A percentile compares a stretch with the other conserved stretches of the same genome.
phyloP scores from a whole-genome alignment of 129 eudicot genomes.

The Silybum marianum region DNA sequence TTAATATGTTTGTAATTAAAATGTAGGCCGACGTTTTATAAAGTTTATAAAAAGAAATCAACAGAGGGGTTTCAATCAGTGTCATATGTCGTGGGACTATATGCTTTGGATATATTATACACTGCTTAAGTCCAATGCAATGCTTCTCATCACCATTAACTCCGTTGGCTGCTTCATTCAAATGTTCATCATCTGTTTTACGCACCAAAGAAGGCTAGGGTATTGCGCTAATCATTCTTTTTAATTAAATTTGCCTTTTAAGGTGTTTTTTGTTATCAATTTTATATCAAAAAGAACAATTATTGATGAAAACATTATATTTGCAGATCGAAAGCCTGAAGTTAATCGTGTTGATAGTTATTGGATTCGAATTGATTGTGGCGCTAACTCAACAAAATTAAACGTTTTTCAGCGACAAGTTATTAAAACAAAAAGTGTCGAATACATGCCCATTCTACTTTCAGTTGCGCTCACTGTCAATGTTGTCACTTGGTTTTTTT shows the following conservation, averaged over 20 bases:
- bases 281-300: not conserved
- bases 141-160: slow-evolving; percentile 78
- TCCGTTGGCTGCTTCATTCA: slow-evolving; percentile 65
- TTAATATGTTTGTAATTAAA: no score
- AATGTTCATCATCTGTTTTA: slow-evolving; percentile 59
- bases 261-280: not conserved
- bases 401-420: slow-evolving; percentile 66
- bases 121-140: slow-evolving; percentile 46
- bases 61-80: slow-evolving; percentile 73
- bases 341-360: slow-evolving; percentile 41
- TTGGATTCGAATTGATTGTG: slow-evolving; percentile 61
- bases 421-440: slow-evolving; percentile 74
- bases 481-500: slow-evolving; percentile 85
- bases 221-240: slow-evolving; percentile 1
- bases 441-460: slow-evolving; percentile 74
- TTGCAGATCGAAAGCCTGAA: slow-evolving; percentile 56
- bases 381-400: slow-evolving; percentile 43
- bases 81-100: slow-evolving; percentile 72
- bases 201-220: slow-evolving; percentile 62
- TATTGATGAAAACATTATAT: not conserved
- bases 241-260: not conserved
- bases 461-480: slow-evolving; percentile 70
- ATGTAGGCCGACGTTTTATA: no score
- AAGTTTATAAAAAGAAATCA: no score
- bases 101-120: slow-evolving; percentile 87